Percentiles rank a stretch among this genome's conserved stretches.
phyloP scores from a whole-genome alignment of 2,329 filamentous ascomycete species.

The Westerdykella ornata region DNA sequence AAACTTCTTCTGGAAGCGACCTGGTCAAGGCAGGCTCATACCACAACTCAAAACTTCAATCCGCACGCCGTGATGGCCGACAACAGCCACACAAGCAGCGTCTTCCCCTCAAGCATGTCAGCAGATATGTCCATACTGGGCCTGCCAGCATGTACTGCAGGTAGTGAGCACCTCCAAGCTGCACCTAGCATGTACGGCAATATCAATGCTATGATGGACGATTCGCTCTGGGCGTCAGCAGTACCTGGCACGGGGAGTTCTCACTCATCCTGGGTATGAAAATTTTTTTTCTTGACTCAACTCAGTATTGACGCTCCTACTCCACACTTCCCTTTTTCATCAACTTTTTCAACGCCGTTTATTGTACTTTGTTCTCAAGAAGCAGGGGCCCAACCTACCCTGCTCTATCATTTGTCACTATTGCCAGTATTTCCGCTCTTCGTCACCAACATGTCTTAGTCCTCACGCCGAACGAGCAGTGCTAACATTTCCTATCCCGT shows the following conservation, averaged over 20 bases:
- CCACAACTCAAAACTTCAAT: neutral
- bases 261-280: neutral
- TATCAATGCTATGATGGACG: neutral
- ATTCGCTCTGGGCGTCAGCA: neutral
- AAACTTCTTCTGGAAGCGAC: constrained; percentile 1
- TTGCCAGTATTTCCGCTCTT: too few relatives aligned
- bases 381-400: too few relatives aligned
- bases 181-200: neutral
- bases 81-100: neutral
- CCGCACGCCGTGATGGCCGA: neutral
- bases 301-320: neutral
- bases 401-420: too few relatives aligned
- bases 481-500: too few relatives aligned
- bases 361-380: neutral
- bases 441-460: too few relatives aligned
- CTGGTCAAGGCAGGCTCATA: neutral
- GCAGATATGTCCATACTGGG: neutral
- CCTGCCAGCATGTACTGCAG: neutral
- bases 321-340: neutral
- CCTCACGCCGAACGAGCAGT: too few relatives aligned
- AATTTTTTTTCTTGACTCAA: neutral
- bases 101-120: neutral
- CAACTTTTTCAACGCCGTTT: neutral
- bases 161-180: neutral
- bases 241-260: neutral